Evolutionary conservation across 1,139 yeast genomes (phyloP).

Genomic region (Zhuliangozyma parablackwelliae): DNA sequence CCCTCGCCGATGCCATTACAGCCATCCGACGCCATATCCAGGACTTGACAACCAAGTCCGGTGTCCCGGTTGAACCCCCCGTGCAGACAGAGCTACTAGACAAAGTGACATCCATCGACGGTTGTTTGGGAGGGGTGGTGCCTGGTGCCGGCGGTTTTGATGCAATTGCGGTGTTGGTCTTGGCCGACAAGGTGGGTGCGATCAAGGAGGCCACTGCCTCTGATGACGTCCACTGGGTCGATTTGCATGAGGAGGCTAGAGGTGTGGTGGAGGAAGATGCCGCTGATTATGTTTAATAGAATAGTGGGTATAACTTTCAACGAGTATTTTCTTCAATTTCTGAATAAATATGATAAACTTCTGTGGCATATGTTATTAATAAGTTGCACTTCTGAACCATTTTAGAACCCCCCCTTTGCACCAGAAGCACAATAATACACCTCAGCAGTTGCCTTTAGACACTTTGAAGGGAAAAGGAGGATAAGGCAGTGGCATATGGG

Average conservation of each 20-base stretch:
- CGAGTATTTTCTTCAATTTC: too few species aligned
- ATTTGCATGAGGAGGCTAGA: slow-evolving; percentile 52
- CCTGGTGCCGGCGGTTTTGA: slow-evolving; percentile 99
- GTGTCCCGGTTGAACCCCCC: slow-evolving; percentile 86
- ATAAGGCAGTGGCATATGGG: too few species aligned
- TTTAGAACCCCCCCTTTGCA: too few species aligned
- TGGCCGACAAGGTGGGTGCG: slow-evolving; percentile 37
- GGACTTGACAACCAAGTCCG: slow-evolving; percentile 56
- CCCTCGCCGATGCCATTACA: slow-evolving; percentile 26
- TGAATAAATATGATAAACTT: too few species aligned
- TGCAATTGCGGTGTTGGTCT: slow-evolving; percentile 73
- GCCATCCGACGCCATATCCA: slow-evolving; percentile 54
- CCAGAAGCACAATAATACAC: too few species aligned
- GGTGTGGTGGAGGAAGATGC: slow-evolving; percentile 45
- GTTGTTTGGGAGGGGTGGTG: slow-evolving; percentile 90
- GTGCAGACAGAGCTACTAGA: slow-evolving; percentile 73
- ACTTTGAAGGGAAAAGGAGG: too few species aligned
- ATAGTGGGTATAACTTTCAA: too few species aligned
- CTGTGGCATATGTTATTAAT: too few species aligned
- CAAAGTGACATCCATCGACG: slow-evolving; percentile 50
- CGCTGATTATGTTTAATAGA: slow-evolving; percentile 18
- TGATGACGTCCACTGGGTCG: slow-evolving; percentile 45
- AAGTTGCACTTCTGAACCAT: too few species aligned
- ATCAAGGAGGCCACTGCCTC: slow-evolving; percentile 31
- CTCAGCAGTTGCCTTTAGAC: too few species aligned